Base-by-base conservation (phyloP, 306 rosid species). In the Sindora glabra region DNA sequence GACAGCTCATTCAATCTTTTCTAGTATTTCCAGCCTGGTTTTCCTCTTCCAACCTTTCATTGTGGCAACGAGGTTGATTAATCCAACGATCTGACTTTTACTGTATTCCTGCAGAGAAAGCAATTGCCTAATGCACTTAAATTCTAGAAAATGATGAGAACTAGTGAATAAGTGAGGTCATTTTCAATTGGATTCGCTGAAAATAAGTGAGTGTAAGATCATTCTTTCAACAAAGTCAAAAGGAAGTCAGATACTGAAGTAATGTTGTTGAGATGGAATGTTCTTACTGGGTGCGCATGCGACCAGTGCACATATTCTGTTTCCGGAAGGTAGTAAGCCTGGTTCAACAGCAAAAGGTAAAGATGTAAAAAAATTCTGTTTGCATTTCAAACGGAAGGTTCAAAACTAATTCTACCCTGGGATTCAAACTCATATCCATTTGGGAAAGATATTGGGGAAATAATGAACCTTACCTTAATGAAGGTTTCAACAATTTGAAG, bases 41-140 rank as follows among this genome's bases (percentile, higher is more conserved):
- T 94, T 94, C 64, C 99, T 84, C 84, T 89, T 89, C 99, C 99
- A 94, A 55, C 95, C 87, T 84, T 86, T 94, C 99, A 94, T 86
- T 3, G 94, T 9, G 45, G 97, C 92, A 61, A 94, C 99, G n/a
- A 94, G 87, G 79, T 94, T 89, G 73, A 94, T 32, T 79, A 94
- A 60, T 64, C 99, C 97, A 44, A 89, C 80, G 48, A 89, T 49
- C 75, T 94, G 99, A 78, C 48, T 82, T 79, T 85, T 89, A 26
- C 65, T 84, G 71, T 89, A 89, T 70, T 94, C 97, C 99, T 94
- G 94, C 73, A 86, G 38, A 55, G 51, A 10, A 52, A 39, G 58
- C 27, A 47, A 52, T 32, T 46, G 59, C 66, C 46, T 63, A 18
- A 63, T 64, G 63, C 59, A 47, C 59, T 56, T 10, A 8, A 18